Percentiles rank a stretch among this genome's conserved stretches.
phyloP scores from a whole-genome alignment of 1,284 basidiomycete genomes.

The Amylostereum areolatum region DNA sequence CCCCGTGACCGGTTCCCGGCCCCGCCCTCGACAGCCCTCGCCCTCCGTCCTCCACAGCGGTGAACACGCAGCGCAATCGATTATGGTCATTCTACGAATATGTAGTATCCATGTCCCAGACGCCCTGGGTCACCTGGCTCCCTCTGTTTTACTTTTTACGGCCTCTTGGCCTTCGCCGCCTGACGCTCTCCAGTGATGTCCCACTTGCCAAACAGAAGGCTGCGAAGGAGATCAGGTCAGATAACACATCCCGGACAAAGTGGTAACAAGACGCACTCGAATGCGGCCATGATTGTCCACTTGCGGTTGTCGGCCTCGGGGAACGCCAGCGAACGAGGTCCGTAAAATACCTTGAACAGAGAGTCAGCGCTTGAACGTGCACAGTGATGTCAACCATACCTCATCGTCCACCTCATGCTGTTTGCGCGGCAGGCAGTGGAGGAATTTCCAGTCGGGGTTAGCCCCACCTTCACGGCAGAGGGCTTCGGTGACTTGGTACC shows the following conservation, averaged over 20 bases:
- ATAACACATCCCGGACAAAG: neutral
- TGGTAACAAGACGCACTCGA: constrained; percentile 56
- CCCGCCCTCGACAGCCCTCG: too few relatives aligned
- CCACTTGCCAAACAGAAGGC: constrained; percentile 48
- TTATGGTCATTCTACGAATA: too few relatives aligned
- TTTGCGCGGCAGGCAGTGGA: constrained; percentile 95
- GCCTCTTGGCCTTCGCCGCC: too few relatives aligned
- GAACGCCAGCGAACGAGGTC: constrained; percentile 70
- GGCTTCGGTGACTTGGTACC: constrained; percentile 92
- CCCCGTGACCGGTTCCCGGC: too few relatives aligned
- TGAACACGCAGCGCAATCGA: too few relatives aligned
- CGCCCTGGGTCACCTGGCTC: too few relatives aligned
- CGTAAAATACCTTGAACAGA: constrained; percentile 61
- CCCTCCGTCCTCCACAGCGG: too few relatives aligned
- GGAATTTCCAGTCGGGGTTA: constrained; percentile 88
- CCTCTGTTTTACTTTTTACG: too few relatives aligned
- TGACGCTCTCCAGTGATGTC: constrained; percentile 13
- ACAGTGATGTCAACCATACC: constrained; percentile 36
- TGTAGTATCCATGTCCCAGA: too few relatives aligned
- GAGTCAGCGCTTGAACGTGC: neutral
- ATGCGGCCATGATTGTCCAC: constrained; percentile 90
- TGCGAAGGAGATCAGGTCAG: constrained; percentile 14
- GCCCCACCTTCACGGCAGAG: constrained; percentile 78
- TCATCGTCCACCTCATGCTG: constrained; percentile 92
- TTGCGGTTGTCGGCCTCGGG: constrained; percentile 82